Evolutionary conservation across 176 grass and related monocot genomes (phyloP).

Genomic region (Triticum aestivum): DNA sequence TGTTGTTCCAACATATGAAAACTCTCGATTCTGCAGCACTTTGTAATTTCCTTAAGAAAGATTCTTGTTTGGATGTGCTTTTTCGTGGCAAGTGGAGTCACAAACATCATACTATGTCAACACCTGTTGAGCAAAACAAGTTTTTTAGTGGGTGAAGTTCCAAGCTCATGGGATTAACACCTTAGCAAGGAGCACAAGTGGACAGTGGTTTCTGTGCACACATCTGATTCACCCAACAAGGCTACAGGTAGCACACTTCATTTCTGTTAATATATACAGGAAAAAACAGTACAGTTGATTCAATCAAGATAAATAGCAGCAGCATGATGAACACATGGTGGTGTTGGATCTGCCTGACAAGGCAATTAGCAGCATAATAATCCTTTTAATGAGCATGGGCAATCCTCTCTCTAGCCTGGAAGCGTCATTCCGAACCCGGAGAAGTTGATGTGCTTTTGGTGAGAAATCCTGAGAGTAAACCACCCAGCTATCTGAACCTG

Average conservation of each 20-base stretch:
- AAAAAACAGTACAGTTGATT: not conserved
- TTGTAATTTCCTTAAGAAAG: not conserved
- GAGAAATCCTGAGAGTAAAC: no score
- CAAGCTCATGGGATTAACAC: not conserved
- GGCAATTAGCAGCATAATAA: no score
- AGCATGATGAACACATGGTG: not conserved
- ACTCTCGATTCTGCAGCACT: not conserved
- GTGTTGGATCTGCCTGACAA: no score
- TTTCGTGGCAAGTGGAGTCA: no score
- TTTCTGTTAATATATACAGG: not conserved
- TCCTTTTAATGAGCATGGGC: no score
- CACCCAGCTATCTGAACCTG: no score
- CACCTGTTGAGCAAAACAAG: not conserved
- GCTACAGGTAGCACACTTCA: not conserved
- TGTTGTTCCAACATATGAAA: not conserved
- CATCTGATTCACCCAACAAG: not conserved
- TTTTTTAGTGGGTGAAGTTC: not conserved
- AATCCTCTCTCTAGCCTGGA: no score
- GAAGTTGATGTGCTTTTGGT: no score
- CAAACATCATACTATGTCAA: not conserved
- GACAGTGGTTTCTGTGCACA: no score
- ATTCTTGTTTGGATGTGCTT: not conserved
- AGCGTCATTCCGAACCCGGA: no score
- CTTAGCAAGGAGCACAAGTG: not conserved
- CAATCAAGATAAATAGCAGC: not conserved